Evolutionary conservation across 129 eudicot genomes (phyloP).

Genomic region (Oenanthe sinensis): DNA sequence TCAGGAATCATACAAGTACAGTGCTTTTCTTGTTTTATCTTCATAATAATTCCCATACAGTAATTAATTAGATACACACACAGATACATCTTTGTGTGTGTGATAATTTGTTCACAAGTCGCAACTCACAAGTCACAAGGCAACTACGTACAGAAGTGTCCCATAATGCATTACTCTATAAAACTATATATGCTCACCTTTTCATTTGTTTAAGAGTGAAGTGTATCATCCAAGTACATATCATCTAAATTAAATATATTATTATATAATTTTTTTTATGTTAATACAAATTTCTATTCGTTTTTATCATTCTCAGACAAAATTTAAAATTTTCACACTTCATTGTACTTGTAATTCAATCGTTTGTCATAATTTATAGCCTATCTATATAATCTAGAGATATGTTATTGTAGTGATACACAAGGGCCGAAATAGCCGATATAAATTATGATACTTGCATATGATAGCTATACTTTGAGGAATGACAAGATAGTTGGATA

Average conservation of each 20-base stretch:
- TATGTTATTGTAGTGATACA: background rate
- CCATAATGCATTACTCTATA: background rate
- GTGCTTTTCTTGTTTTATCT: background rate
- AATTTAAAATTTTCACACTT: too few relatives aligned
- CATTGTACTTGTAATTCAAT: too few relatives aligned
- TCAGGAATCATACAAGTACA: background rate
- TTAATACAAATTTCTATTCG: too few relatives aligned
- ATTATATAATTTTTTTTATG: too few relatives aligned
- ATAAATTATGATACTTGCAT: background rate
- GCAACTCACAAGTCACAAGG: background rate
- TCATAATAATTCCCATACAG: background rate
- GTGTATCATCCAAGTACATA: too few relatives aligned
- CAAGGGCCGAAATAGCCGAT: background rate
- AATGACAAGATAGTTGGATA: background rate
- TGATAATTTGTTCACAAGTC: background rate
- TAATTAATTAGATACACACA: too few relatives aligned
- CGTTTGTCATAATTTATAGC: too few relatives aligned
- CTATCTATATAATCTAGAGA: background rate
- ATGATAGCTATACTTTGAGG: background rate
- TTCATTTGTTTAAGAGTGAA: background rate
- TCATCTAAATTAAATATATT: too few relatives aligned
- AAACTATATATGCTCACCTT: background rate
- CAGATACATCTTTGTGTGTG: background rate
- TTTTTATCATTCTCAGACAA: too few relatives aligned
- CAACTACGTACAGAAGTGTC: background rate